Evolutionary conservation across 1,139 yeast genomes (phyloP), one percentile per base, ranked within the genome.

Genomic region (Arxiozyma slooffiae): DNA sequence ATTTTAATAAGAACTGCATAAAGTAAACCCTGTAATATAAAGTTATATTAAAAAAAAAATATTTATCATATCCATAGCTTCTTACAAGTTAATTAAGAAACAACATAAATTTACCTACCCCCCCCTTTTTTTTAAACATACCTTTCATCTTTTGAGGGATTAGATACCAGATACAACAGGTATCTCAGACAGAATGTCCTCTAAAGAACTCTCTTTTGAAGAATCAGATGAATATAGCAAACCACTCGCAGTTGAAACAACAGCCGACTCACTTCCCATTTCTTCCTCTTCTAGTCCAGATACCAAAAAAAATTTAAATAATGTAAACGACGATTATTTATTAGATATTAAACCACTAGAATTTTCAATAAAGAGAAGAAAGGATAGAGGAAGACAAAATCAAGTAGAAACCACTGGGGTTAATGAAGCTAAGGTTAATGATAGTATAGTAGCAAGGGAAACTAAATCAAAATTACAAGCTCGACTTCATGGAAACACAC

Each of bases 271-370:
- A 20, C 41, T 38, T 14, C 16, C 34, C 7, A 7, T 23, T 7
- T 44, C 47, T 7, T 24, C 41, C 7, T 44, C 47, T 7, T 24
- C 41, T 23, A 34, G 24, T 44, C 26, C 22, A 26, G 41, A 44
- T 26, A 17, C 11, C 17, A 30, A 21, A 17, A 30, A 30, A 16
- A 8, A 34, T 34, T 18, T 30, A 22, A 46, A 24, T 21, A 23
- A 40, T 26, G 14, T 17, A 26, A 41, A 47, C 11, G 24, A 42
- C n/a, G 52, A 48, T 20, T 54, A 50, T 44, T 47, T 50, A 7
- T 61, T 64, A 5, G 63, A 58, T 22, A 51, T 56, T 7, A 41
- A 41, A 26, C 44, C 44, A 26, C 20, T 41, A 17, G 44, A 26
- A 14, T 41, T 41, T 26, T 24, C 44, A 18, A 41, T 41, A 7